Percentiles rank a stretch among this genome's conserved stretches.
Conservation (phyloP, 129 eudicot genomes). For the Apium graveolens region DNA sequence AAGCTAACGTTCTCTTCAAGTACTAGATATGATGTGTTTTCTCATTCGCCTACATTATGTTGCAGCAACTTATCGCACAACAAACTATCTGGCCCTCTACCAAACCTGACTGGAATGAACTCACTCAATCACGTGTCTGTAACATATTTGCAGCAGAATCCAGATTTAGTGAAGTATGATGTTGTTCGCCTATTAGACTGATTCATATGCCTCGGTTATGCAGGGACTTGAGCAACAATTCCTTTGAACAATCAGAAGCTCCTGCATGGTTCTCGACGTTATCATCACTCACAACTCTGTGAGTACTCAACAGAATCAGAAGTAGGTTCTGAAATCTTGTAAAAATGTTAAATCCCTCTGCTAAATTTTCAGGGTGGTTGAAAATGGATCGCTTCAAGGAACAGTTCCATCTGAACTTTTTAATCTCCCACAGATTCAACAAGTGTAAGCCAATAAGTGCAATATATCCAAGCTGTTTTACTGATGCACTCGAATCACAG, state of each 20-base stretch:
- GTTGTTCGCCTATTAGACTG: slow-evolving; percentile 1
- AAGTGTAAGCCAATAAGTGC: slow-evolving; percentile 53
- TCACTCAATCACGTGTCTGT: slow-evolving; percentile 42
- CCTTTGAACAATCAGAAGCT: slow-evolving; percentile 54
- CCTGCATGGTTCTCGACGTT: slow-evolving; percentile 84
- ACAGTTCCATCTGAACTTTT: slow-evolving; percentile 54
- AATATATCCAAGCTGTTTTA: neutral
- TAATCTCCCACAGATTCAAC: slow-evolving; percentile 63
- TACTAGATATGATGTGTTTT: slow-evolving; percentile 7
- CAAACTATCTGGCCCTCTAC: slow-evolving; percentile 48
- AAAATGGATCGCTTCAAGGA: slow-evolving; percentile 73
- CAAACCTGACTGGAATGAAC: slow-evolving; percentile 74
- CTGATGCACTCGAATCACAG: neutral
- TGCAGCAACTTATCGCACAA: slow-evolving; percentile 82
- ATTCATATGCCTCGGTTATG: slow-evolving; percentile 7
- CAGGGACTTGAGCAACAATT: slow-evolving; percentile 95
- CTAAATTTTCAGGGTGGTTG: slow-evolving; percentile 49
- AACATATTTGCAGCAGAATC: neutral
- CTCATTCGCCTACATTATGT: neutral
- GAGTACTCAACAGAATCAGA: slow-evolving; percentile 20
- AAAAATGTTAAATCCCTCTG: neutral
- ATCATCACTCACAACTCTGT: slow-evolving; percentile 77
- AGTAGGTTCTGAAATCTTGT: neutral
- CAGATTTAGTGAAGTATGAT: neutral
- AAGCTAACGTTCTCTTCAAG: neutral